Percentiles rank a stretch among this genome's conserved stretches.
phyloP scores from a whole-genome alignment of 2,329 filamentous ascomycete species.

The Alternaria sp. region DNA sequence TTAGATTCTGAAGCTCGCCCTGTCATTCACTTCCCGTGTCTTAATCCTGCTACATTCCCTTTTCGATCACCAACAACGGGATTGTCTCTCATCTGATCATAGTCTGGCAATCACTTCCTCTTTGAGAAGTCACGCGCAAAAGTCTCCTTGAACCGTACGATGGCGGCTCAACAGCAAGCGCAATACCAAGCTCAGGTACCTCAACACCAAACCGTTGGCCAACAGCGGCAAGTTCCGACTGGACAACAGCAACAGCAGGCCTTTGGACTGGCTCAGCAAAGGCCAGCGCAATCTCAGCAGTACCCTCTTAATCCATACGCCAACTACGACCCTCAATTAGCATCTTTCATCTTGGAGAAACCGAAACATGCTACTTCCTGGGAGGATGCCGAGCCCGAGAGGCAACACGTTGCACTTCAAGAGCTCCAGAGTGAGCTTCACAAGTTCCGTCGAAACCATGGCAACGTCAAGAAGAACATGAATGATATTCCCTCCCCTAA shows the following conservation, averaged over 20 bases:
- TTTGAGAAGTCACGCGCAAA: neutral
- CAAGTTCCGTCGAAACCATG: constrained; percentile 31
- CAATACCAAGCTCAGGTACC: constrained; percentile 17
- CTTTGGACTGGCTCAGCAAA: constrained; percentile 19
- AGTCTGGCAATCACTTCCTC: neutral
- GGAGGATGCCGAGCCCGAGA: constrained; percentile 36
- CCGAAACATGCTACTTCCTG: constrained; percentile 31
- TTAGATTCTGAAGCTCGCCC: constrained; percentile 13
- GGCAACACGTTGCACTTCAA: constrained; percentile 31
- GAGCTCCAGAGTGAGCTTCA: constrained; percentile 34
- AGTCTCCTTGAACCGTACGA: constrained; percentile 21
- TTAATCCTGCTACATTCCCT: neutral
- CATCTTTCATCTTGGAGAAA: constrained; percentile 39
- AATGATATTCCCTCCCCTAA: constrained; percentile 38
- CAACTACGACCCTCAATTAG: constrained; percentile 33
- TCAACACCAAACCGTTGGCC: constrained; percentile 28
- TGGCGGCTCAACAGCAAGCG: constrained; percentile 22
- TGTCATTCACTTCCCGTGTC: constrained; percentile 14
- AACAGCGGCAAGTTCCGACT: constrained; percentile 6
- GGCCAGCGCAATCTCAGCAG: constrained; percentile 19
- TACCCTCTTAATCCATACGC: constrained; percentile 12
- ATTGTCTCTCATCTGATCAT: neutral
- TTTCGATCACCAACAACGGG: neutral
- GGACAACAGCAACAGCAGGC: constrained; percentile 20
- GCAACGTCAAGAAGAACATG: constrained; percentile 30